These are phyloP conservation scores for Dictyostelium firmibasis DNA, from an alignment of 78 protist genomes.

Conservation along the genomic window DNA sequence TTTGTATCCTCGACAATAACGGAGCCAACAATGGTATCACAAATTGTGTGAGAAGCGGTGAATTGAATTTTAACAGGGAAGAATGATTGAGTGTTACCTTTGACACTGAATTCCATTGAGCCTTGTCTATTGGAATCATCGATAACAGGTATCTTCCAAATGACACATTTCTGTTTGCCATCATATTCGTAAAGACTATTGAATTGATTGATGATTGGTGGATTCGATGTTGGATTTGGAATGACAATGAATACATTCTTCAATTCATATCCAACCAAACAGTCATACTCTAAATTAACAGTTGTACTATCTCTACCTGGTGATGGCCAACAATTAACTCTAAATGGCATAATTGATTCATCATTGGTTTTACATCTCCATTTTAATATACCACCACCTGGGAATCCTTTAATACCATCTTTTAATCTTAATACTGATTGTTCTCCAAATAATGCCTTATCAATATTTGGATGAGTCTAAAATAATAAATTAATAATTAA, in stretches of 20 bases:
- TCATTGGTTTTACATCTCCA: constrained; percentile 68
- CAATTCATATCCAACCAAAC: constrained; percentile 17
- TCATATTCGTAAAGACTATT: constrained; percentile 65
- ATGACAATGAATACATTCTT: constrained; percentile 52
- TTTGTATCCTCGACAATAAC: not conserved
- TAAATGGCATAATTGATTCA: constrained; percentile 61
- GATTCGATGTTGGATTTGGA: constrained; percentile 56
- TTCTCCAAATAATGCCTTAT: constrained; percentile 24
- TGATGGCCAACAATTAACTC: constrained; percentile 77
- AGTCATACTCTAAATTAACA: constrained; percentile 45
- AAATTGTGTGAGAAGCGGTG: not conserved
- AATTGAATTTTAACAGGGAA: constrained; percentile 68
- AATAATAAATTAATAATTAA: not conserved
- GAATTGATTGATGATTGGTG: constrained; percentile 37
- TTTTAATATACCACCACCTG: constrained; percentile 61
- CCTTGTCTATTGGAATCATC: constrained; percentile 57
- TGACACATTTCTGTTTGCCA: constrained; percentile 14
- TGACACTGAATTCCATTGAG: constrained; percentile 70
- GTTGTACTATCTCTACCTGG: constrained; percentile 39
- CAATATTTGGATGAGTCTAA: constrained; percentile 77
- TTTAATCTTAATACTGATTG: not conserved
- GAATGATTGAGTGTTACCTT: constrained; percentile 25
- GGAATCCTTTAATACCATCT: constrained; percentile 47
- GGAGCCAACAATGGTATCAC: not conserved
- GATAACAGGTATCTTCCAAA: constrained; percentile 79